Evolutionary conservation across 805 yeast species (phyloP).

Genomic region (Candida arabinofermentans): DNA sequence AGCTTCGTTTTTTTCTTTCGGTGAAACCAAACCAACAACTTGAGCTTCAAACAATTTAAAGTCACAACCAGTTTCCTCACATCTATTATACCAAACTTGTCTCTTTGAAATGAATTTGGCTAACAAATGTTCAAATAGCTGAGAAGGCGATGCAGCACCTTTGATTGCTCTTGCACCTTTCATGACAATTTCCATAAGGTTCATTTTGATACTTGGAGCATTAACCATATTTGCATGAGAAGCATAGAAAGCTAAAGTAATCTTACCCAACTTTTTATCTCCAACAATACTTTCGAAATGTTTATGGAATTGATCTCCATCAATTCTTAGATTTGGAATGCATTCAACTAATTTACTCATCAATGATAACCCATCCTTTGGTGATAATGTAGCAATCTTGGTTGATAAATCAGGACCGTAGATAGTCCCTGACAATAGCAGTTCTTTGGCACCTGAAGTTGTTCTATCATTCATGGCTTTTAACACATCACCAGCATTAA

Average conservation of each 20-base stretch:
- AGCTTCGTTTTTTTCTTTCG: constrained; percentile 51
- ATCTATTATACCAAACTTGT: constrained; percentile 37
- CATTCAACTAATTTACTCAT: constrained; percentile 35
- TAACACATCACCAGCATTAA: constrained; percentile 36
- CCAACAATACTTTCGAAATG: constrained; percentile 33
- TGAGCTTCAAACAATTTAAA: constrained; percentile 52
- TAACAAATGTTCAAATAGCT: constrained; percentile 43
- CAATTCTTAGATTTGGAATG: constrained; percentile 44
- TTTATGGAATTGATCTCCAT: constrained; percentile 41
- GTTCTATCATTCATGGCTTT: constrained; percentile 35
- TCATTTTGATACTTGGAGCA: constrained; percentile 53
- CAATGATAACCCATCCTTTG: constrained; percentile 57
- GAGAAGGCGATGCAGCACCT: constrained; percentile 42
- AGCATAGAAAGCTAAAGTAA: constrained; percentile 60
- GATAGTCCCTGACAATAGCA: constrained; percentile 50
- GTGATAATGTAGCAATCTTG: constrained; percentile 53
- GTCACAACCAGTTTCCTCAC: constrained; percentile 46
- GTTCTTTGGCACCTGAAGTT: constrained; percentile 30
- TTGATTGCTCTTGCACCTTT: constrained; percentile 36
- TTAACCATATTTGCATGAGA: constrained; percentile 57
- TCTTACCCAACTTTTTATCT: constrained; percentile 53
- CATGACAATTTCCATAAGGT: constrained; percentile 43
- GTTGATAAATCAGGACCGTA: constrained; percentile 48
- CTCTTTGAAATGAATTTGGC: constrained; percentile 45
- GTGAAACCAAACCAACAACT: constrained; percentile 56